Percentiles rank a stretch among this genome's conserved stretches.
Evolutionary conservation across 2,329 filamentous ascomycete genomes (phyloP).

Genomic region (Fusarium longipes): DNA sequence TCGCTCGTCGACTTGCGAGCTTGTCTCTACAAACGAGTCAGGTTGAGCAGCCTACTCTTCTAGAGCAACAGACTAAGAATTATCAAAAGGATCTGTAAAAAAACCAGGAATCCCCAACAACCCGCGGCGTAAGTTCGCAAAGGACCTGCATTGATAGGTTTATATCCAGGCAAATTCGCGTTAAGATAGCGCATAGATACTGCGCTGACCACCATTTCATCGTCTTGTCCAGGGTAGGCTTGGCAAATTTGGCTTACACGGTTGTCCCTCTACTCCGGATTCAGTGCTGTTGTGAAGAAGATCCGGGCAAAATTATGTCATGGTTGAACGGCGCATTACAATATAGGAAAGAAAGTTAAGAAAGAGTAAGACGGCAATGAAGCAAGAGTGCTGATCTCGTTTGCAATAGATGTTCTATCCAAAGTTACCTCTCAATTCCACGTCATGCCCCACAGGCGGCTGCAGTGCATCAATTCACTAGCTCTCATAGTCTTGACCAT

Average conservation of each 20-base stretch:
- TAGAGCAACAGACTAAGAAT: background rate
- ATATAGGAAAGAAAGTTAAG: background rate
- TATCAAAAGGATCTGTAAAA: background rate
- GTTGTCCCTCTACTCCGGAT: background rate
- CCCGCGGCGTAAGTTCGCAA: background rate
- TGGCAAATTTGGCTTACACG: background rate
- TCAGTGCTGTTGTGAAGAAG: background rate
- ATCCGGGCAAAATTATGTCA: background rate
- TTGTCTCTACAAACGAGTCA: background rate
- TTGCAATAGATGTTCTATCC: background rate
- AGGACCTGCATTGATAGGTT: background rate
- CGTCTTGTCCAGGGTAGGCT: constrained; percentile 12
- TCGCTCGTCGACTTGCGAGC: background rate
- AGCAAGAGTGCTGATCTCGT: background rate
- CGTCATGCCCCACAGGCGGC: constrained; percentile 43
- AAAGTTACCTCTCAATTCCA: constrained; percentile 40
- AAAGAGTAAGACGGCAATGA: background rate
- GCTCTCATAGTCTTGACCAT: constrained; percentile 5
- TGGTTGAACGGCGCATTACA: background rate
- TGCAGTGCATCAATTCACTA: constrained; percentile 8
- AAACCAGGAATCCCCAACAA: background rate
- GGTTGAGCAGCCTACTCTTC: background rate
- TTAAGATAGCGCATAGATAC: constrained; percentile 31
- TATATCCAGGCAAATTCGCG: background rate
- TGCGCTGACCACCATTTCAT: constrained; percentile 16